Percentiles rank a stretch among this genome's conserved stretches.
Evolutionary conservation across 345 rosid species (phyloP).

Genomic region (Murraya koenigii): DNA sequence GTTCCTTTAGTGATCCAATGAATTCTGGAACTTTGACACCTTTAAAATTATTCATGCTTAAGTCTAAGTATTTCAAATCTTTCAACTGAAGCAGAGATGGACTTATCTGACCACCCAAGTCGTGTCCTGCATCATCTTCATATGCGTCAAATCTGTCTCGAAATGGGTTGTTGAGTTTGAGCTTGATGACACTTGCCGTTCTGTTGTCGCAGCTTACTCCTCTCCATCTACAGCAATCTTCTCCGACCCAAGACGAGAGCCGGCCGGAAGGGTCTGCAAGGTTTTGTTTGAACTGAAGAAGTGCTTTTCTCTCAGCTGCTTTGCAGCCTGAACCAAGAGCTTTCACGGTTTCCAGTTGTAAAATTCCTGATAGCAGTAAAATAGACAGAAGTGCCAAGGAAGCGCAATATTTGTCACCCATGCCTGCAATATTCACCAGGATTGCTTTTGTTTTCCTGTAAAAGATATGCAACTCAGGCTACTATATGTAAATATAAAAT

Average conservation of each 20-base stretch:
- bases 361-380: background rate
- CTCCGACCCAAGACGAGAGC: conserved; percentile 22
- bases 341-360: background rate
- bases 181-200: conserved; percentile 9
- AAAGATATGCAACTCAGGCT: background rate
- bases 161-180: conserved; percentile 11
- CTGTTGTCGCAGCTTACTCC: conserved; percentile 15
- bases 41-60: conserved; percentile 25
- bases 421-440: background rate
- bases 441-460: background rate
- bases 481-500: background rate
- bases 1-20: conserved; percentile 12
- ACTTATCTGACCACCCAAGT: conserved; percentile 21
- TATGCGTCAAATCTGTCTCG: background rate
- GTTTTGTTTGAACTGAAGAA: conserved; percentile 14
- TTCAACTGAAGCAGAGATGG: conserved; percentile 23
- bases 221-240: conserved; percentile 13
- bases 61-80: conserved; percentile 16
- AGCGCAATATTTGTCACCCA: background rate
- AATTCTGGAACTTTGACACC: conserved; percentile 20
- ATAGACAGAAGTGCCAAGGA: background rate
- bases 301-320: conserved; percentile 14
- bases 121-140: background rate
- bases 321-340: background rate
- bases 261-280: conserved; percentile 13